Conservation (phyloP, 495 filamentous ascomycete genomes). For the Ramalina intermedia region DNA sequence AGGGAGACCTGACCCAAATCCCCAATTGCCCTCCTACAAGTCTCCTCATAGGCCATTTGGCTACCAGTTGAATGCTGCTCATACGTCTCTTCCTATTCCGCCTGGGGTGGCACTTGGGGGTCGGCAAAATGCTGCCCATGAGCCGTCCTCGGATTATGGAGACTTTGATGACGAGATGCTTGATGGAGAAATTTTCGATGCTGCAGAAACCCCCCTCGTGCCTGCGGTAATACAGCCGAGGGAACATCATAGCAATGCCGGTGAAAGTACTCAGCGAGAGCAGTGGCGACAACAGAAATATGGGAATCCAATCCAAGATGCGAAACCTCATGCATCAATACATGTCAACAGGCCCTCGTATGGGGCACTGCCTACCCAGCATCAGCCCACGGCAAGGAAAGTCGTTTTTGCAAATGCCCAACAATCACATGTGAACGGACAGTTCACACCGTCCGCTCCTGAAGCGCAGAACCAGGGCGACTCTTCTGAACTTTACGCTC, state of each 20-base stretch:
- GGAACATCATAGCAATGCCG: neutral
- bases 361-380: neutral
- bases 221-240: constrained; percentile 11
- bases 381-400: neutral
- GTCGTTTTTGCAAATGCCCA: too few species aligned
- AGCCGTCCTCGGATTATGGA: constrained; percentile 30
- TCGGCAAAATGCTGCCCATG: neutral
- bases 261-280: constrained; percentile 18
- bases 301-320: constrained; percentile 2
- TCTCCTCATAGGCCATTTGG: neutral
- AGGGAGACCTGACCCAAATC: constrained; percentile 18
- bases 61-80: neutral
- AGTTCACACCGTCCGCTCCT: neutral
- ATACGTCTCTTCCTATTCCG: constrained; percentile 2
- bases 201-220: constrained; percentile 20
- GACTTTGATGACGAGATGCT: constrained; percentile 41
- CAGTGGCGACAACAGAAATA: constrained; percentile 22
- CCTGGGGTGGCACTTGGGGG: neutral
- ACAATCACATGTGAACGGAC: too few species aligned
- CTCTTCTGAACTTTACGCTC: constrained; percentile 8
- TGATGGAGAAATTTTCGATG: constrained; percentile 37
- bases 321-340: neutral
- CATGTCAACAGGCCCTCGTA: neutral
- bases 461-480: neutral
- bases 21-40: neutral